These are phyloP conservation scores for Onygenales sp. DNA, from an alignment of 2,329 filamentous ascomycete genomes.

Conservation along the genomic window DNA sequence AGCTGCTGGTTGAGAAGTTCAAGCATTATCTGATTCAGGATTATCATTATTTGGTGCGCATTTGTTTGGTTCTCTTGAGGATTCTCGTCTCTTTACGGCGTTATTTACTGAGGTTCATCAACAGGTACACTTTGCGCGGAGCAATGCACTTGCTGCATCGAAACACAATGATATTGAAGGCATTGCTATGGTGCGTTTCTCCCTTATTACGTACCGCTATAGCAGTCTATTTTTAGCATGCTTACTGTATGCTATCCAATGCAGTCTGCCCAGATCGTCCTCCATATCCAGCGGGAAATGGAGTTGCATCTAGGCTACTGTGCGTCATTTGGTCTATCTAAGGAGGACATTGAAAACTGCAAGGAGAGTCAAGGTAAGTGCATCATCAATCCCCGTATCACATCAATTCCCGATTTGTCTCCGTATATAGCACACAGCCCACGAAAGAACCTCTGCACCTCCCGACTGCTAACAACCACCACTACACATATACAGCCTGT, in stretches of 20 bases:
- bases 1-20: slow-evolving; percentile 65
- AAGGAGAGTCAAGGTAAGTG: slow-evolving; percentile 62
- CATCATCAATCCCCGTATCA: too few relatives aligned
- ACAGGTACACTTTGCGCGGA: slow-evolving; percentile 76
- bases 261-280: slow-evolving; percentile 59
- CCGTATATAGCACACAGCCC: too few relatives aligned
- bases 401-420: too few relatives aligned
- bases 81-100: not conserved
- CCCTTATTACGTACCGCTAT: not conserved
- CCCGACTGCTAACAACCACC: not conserved
- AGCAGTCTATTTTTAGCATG: not conserved
- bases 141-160: slow-evolving; percentile 76
- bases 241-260: not conserved
- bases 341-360: slow-evolving; percentile 60
- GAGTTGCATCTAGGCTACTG: slow-evolving; percentile 76
- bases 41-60: slow-evolving; percentile 70
- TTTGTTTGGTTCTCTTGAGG: not conserved
- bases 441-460: not conserved
- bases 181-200: slow-evolving; percentile 54
- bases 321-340: slow-evolving; percentile 65
- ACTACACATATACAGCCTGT: slow-evolving; percentile 43
- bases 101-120: slow-evolving; percentile 3
- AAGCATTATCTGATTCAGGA: slow-evolving; percentile 87
- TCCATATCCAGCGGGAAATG: slow-evolving; percentile 71
- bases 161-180: slow-evolving; percentile 67